These are phyloP conservation scores for Plasmopara muralis DNA, from an alignment of 352 stramenopile species.

Conservation along the genomic window DNA sequence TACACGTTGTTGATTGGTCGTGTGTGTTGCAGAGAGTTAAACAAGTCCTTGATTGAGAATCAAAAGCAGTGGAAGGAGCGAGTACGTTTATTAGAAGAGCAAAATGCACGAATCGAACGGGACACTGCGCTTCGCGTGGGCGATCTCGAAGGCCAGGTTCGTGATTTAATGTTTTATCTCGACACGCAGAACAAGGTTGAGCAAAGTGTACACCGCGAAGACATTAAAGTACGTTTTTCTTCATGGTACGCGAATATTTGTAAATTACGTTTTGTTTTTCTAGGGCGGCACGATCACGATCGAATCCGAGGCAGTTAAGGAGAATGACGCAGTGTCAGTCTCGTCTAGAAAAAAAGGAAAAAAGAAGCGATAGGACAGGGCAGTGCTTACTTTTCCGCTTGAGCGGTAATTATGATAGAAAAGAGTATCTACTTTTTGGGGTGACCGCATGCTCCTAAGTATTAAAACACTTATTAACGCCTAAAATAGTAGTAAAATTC, in stretches of 20 bases:
- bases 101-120: conserved; percentile 48
- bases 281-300: conserved; percentile 72
- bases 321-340: too few species aligned
- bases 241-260: background rate
- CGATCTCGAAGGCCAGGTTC: conserved; percentile 79
- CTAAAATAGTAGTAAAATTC: too few species aligned
- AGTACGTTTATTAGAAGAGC: conserved; percentile 57
- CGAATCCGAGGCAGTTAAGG: conserved; percentile 25
- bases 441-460: too few species aligned
- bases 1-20: background rate
- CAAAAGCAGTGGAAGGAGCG: conserved; percentile 86
- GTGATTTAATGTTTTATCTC: conserved; percentile 88
- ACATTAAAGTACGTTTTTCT: conserved; percentile 58
- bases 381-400: too few species aligned
- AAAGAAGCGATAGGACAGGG: too few species aligned
- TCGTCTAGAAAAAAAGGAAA: too few species aligned
- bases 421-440: too few species aligned
- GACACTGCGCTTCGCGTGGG: conserved; percentile 57
- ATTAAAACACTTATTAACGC: too few species aligned
- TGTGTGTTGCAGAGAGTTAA: conserved; percentile 56
- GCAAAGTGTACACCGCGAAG: conserved; percentile 64
- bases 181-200: conserved; percentile 85
- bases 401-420: too few species aligned
- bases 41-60: conserved; percentile 85
- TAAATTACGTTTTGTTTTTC: conserved; percentile 4